A percentile compares a stretch with the other conserved stretches of the same genome.
Evolutionary conservation across 805 yeast species (phyloP).

Genomic region (Candida andamanensis): DNA sequence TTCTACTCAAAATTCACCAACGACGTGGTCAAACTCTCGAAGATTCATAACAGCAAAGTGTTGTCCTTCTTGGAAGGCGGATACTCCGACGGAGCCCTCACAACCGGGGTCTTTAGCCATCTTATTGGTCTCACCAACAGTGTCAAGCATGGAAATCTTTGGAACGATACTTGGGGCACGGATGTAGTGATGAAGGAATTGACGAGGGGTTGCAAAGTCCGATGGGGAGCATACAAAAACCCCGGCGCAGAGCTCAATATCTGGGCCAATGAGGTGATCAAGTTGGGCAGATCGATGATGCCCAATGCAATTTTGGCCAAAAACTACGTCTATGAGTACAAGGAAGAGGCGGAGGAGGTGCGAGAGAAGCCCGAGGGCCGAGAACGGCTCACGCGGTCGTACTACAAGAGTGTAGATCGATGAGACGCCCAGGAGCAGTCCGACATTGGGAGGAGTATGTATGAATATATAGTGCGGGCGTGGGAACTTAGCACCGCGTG

Average conservation of each 20-base stretch:
- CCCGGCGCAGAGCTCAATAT: conserved; percentile 48
- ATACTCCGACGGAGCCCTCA: conserved; percentile 74
- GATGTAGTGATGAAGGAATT: conserved; percentile 59
- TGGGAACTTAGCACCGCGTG: too few relatives aligned
- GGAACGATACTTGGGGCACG: conserved; percentile 65
- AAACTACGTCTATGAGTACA: conserved; percentile 28
- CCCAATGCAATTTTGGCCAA: conserved; percentile 43
- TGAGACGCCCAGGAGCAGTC: conserved; percentile 1
- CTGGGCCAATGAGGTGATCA: conserved; percentile 63
- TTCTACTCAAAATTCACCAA: conserved; percentile 68
- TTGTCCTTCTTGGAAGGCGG: conserved; percentile 81
- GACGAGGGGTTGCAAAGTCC: conserved; percentile 60
- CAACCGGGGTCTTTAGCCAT: conserved; percentile 77
- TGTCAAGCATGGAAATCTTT: conserved; percentile 27
- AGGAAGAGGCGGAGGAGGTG: conserved; percentile 14
- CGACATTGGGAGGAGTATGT: not conserved
- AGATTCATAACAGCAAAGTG: conserved; percentile 56
- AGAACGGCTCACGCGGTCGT: conserved; percentile 37
- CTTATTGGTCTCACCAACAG: conserved; percentile 60
- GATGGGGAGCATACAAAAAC: conserved; percentile 56
- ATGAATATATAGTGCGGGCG: too few relatives aligned
- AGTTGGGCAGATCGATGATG: conserved; percentile 58
- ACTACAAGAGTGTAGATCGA: conserved; percentile 23
- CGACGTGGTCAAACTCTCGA: conserved; percentile 67
- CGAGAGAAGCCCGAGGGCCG: conserved; percentile 20